Evolutionary conservation across 2,329 filamentous ascomycete genomes (phyloP).

Genomic region (Stagonosporopsis rhizophila): DNA sequence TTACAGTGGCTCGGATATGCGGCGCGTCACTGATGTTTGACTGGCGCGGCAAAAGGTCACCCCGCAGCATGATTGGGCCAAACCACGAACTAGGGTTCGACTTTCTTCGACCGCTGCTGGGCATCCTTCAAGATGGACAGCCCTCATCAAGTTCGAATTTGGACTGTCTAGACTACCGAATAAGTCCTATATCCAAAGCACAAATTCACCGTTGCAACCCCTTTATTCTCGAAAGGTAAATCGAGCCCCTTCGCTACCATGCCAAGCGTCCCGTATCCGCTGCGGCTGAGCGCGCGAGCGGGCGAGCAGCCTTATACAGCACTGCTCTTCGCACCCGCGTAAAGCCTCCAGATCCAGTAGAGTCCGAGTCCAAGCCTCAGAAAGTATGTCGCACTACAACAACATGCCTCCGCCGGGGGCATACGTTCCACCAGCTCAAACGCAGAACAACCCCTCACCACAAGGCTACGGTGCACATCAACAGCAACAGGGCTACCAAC

Average conservation of each 20-base stretch:
- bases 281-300: slow-evolving; percentile 15
- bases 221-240: not conserved
- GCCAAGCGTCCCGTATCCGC: slow-evolving; percentile 18
- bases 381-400: slow-evolving; percentile 44
- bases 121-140: not conserved
- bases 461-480: slow-evolving; percentile 30
- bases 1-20: not conserved
- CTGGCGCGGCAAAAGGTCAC: slow-evolving; percentile 2
- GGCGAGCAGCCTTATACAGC: slow-evolving; percentile 10
- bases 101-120: slow-evolving; percentile 7
- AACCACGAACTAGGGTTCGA: slow-evolving; percentile 10
- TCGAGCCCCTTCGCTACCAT: slow-evolving; percentile 8
- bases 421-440: slow-evolving; percentile 36
- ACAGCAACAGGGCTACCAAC: slow-evolving; percentile 30
- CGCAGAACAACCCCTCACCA: slow-evolving; percentile 20
- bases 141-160: not conserved
- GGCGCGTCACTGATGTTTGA: slow-evolving; percentile 7
- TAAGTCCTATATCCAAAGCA: not conserved
- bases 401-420: slow-evolving; percentile 36
- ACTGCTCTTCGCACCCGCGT: slow-evolving; percentile 1
- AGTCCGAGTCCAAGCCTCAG: not conserved
- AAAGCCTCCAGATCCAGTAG: not conserved
- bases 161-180: not conserved
- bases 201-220: not conserved
- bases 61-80: slow-evolving; percentile 13